phyloP scores from a whole-genome alignment of 202 grass and related monocot genomes.

The Panicum hallii region DNA sequence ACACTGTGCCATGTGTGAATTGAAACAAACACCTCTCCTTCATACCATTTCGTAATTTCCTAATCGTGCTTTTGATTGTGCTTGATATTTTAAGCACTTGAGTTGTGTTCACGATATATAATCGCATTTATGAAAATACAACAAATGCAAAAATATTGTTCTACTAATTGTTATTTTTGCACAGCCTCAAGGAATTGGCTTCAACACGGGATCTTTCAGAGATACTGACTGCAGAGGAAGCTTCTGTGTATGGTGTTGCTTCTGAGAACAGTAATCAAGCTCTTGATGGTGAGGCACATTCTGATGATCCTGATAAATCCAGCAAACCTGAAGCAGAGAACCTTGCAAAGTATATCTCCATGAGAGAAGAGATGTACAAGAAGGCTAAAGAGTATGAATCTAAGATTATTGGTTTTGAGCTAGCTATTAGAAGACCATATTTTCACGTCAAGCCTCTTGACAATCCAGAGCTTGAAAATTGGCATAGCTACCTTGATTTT shows the following conservation, averaged over 20 bases:
- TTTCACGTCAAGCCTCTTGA: conserved; percentile 99
- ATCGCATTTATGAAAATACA: background rate
- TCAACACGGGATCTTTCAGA: conserved; percentile 66
- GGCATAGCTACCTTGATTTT: conserved; percentile 98
- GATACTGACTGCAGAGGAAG: conserved; percentile 79
- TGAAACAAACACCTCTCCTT: background rate
- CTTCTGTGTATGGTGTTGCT: conserved; percentile 49
- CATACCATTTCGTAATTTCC: conserved; percentile 4
- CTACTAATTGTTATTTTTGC: conserved; percentile 20
- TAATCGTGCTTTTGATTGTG: background rate
- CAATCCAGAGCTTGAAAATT: conserved; percentile 98
- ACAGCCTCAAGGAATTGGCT: conserved; percentile 90
- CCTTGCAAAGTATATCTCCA: conserved; percentile 74
- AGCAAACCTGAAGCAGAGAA: conserved; percentile 67
- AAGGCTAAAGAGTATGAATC: conserved; percentile 98
- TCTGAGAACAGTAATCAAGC: conserved; percentile 48
- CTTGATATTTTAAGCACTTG: conserved; percentile 9
- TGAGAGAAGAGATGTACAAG: conserved; percentile 97
- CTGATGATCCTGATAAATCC: conserved; percentile 63
- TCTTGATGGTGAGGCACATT: conserved; percentile 54
- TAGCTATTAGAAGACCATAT: conserved; percentile 98
- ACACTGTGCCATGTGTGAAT: background rate
- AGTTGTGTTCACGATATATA: background rate
- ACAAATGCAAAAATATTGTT: background rate
- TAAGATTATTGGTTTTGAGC: conserved; percentile 94